Evolutionary conservation across 2,329 filamentous ascomycete species (phyloP).

Genomic region (Fusarium chlamydosporum): DNA sequence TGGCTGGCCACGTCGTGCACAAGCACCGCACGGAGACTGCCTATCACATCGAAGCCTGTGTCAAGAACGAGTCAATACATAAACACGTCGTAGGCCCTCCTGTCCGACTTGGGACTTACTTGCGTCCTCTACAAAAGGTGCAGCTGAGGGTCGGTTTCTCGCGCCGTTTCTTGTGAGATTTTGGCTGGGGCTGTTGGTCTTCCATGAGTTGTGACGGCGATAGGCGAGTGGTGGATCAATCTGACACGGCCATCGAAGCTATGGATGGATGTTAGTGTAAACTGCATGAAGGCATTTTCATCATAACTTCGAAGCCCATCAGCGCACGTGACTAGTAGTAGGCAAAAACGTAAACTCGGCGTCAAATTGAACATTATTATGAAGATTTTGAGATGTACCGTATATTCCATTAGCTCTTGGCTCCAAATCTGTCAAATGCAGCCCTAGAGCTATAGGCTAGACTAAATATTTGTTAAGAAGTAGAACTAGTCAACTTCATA

Average conservation of each 20-base stretch:
- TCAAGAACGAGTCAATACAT: neutral
- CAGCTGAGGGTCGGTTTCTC: slow-evolving; percentile 20
- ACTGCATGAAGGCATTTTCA: slow-evolving; percentile 15
- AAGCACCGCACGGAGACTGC: slow-evolving; percentile 27
- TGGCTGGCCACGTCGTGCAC: slow-evolving; percentile 4
- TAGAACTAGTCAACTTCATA: neutral
- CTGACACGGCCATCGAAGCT: slow-evolving; percentile 5
- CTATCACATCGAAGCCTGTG: slow-evolving; percentile 30
- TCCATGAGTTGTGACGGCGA: slow-evolving; percentile 6
- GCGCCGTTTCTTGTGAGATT: neutral
- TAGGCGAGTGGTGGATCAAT: neutral
- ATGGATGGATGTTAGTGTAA: slow-evolving; percentile 6
- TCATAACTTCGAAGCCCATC: neutral
- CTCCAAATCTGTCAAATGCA: neutral
- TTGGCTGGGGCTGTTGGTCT: neutral
- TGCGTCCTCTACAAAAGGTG: slow-evolving; percentile 17
- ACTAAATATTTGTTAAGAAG: neutral
- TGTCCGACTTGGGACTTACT: slow-evolving; percentile 2
- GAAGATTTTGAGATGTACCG: neutral
- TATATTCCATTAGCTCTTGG: neutral
- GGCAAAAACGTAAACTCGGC: neutral
- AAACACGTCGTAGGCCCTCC: neutral
- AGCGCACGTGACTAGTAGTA: slow-evolving; percentile 5
- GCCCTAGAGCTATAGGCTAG: neutral
- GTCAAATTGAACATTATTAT: neutral